A percentile compares a stretch with the other conserved stretches of the same genome.
Evolutionary conservation across 139 green algal species (phyloP).

Genomic region (Auxenochlorella pyrenoidosa): DNA sequence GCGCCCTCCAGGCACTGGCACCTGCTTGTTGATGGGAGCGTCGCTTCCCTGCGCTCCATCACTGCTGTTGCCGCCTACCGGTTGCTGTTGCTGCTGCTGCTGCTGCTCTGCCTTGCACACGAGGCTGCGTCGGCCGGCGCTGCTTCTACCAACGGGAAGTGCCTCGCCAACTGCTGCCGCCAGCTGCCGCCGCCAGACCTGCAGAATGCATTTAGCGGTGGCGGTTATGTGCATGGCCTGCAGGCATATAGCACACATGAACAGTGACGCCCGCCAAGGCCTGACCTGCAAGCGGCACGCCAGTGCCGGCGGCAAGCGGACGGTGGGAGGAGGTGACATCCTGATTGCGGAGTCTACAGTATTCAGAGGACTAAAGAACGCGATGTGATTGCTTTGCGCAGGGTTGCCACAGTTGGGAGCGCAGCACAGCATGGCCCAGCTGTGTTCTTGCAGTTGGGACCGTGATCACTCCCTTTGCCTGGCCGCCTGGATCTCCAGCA

Average conservation of each 20-base stretch:
- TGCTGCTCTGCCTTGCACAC: neutral
- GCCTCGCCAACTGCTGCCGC: neutral
- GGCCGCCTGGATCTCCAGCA: neutral
- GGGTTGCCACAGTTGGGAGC: no score
- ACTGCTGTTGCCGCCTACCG: neutral
- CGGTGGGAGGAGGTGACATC: neutral
- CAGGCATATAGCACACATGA: neutral
- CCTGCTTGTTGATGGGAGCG: slow-evolving; percentile 10
- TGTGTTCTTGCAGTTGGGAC: no score
- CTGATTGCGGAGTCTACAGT: neutral
- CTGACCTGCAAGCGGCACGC: neutral
- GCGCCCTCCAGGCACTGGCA: no score
- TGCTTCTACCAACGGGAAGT: neutral
- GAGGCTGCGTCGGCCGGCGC: neutral
- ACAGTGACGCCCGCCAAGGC: neutral
- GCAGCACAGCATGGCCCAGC: no score
- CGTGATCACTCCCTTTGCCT: neutral
- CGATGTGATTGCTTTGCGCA: neutral
- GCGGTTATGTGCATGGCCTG: neutral
- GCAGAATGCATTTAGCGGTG: neutral
- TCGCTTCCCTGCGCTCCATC: neutral
- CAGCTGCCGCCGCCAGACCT: neutral
- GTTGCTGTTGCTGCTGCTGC: neutral
- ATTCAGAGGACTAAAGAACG: neutral
- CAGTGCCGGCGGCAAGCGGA: neutral